These are phyloP conservation scores for Candida sp. DNA, from an alignment of 1,139 yeast species.

Conservation along the genomic window DNA sequence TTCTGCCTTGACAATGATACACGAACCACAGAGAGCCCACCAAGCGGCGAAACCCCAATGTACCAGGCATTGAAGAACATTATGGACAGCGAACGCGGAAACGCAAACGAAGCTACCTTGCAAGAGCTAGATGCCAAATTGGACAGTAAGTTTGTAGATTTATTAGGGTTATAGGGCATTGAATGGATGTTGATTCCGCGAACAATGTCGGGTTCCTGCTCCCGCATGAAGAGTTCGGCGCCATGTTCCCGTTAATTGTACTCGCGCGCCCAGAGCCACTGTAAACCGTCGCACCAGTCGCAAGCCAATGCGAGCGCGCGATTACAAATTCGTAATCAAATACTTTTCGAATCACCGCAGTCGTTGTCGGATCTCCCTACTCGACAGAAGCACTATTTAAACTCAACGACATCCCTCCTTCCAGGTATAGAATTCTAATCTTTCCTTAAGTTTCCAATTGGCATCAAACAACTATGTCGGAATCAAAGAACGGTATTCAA, in stretches of 20 bases:
- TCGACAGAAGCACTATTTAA: too few species aligned
- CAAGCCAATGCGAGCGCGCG: too few species aligned
- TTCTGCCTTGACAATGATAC: slow-evolving; percentile 26
- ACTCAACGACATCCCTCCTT: not conserved
- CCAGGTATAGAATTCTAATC: not conserved
- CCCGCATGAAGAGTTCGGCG: not conserved
- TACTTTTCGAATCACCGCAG: too few species aligned
- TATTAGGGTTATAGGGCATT: slow-evolving; percentile 3
- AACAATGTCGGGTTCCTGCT: not conserved
- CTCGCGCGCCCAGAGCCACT: too few species aligned
- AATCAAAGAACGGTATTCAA: slow-evolving; percentile 22
- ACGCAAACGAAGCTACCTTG: not conserved
- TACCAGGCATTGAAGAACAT: slow-evolving; percentile 5
- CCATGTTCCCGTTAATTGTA: not conserved
- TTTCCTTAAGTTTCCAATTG: not conserved
- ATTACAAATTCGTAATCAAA: too few species aligned
- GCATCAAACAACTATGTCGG: not conserved
- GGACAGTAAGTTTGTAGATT: slow-evolving; percentile 3
- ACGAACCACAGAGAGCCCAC: not conserved
- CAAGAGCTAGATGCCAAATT: slow-evolving; percentile 4
- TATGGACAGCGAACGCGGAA: not conserved
- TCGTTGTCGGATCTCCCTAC: too few species aligned
- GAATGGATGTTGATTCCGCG: not conserved
- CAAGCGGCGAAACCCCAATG: slow-evolving; percentile 1
- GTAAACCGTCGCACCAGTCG: too few species aligned